phyloP scores from a whole-genome alignment of 2,329 filamentous ascomycete species.

The Karstenula rhodostoma region DNA sequence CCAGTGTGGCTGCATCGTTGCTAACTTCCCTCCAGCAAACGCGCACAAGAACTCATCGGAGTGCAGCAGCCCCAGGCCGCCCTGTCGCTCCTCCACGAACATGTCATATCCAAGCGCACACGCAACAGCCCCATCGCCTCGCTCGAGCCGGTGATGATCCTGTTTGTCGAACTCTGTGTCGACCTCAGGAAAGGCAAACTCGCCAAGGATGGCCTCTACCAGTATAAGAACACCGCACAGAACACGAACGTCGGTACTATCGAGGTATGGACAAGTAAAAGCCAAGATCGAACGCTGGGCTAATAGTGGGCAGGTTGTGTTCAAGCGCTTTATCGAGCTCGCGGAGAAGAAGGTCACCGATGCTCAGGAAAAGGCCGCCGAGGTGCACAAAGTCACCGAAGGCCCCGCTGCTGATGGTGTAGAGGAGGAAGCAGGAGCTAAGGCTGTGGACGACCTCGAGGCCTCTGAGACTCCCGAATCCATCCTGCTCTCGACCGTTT shows the following conservation, averaged over 20 bases:
- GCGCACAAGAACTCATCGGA: constrained; percentile 97
- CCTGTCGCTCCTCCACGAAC: constrained; percentile 94
- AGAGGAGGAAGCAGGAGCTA: constrained; percentile 49
- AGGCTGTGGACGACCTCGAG: constrained; percentile 92
- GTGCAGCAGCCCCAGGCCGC: constrained; percentile 93
- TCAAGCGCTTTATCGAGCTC: constrained; percentile 98
- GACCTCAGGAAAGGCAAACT: constrained; percentile 98
- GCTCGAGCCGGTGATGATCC: constrained; percentile 97
- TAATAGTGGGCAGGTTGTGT: constrained; percentile 66
- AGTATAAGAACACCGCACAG: constrained; percentile 99
- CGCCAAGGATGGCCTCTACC: constrained; percentile 97
- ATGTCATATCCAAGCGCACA: constrained; percentile 97
- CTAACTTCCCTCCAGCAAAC: constrained; percentile 56
- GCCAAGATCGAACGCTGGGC: constrained; percentile 5
- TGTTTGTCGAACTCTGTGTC: constrained; percentile 95
- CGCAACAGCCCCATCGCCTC: constrained; percentile 96
- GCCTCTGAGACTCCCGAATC: constrained; percentile 98
- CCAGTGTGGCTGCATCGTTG: constrained; percentile 16
- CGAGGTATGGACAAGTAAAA: constrained; percentile 67
- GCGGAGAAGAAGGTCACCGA: constrained; percentile 95
- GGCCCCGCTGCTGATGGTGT: constrained; percentile 68
- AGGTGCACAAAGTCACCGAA: constrained; percentile 88
- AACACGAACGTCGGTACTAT: constrained; percentile 99
- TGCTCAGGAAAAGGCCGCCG: constrained; percentile 94
- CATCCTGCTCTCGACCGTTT: constrained; percentile 96